Percentiles rank a stretch among this genome's conserved stretches.
phyloP scores from a whole-genome alignment of 495 filamentous ascomycete species.

The Penicillium desertorum region DNA sequence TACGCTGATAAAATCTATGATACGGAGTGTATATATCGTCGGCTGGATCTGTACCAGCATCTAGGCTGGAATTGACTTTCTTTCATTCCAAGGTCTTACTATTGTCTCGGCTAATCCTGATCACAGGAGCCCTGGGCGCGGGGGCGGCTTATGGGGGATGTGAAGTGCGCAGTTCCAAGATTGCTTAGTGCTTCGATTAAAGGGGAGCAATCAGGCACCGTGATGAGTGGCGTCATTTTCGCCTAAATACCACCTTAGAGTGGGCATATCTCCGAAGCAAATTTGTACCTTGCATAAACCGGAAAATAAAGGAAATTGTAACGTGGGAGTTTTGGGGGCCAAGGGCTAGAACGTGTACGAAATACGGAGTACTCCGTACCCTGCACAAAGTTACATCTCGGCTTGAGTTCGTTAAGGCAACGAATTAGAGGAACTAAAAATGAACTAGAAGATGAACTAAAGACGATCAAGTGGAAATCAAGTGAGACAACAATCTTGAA shows the following conservation, averaged over 20 bases:
- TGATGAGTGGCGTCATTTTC: neutral
- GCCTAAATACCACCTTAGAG: neutral
- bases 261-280: neutral
- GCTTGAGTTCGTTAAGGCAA: neutral
- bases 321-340: slow-evolving; percentile 1
- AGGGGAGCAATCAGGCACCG: neutral
- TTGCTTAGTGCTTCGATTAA: neutral
- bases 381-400: neutral
- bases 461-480: neutral
- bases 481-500: neutral
- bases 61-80: too few species aligned
- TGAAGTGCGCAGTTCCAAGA: neutral
- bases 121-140: too few species aligned
- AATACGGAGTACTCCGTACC: neutral
- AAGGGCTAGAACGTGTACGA: neutral
- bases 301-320: neutral
- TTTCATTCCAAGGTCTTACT: too few species aligned
- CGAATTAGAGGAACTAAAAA: neutral
- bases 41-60: too few species aligned
- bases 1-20: too few species aligned
- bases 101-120: too few species aligned
- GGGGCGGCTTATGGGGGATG: neutral
- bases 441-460: neutral
- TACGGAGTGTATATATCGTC: too few species aligned
- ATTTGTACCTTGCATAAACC: slow-evolving; percentile 6